Base-by-base conservation (phyloP, 1,284 basidiomycete species). In the Ganoderma leucocontextum region DNA sequence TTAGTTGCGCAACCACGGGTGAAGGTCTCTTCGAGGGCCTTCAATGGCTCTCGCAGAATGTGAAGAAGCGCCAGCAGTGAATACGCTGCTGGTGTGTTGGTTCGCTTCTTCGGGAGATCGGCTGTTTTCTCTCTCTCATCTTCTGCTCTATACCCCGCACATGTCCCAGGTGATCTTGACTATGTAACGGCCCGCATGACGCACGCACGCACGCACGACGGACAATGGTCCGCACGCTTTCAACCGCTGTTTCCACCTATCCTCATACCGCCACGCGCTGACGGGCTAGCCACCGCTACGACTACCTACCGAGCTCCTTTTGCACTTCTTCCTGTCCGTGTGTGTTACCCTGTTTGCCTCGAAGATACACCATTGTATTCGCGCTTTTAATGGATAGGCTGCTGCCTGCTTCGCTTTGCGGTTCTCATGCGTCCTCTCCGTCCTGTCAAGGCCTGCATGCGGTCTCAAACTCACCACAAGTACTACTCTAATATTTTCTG, bases 1-100 rank as follows among this genome's bases (percentile, higher is more conserved):
- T 60, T 71, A 97, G 95, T 82, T 97, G 95, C 78, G 95, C 95
- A n/a, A 96, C 95, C 22, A 96, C 95, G 22, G 96, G 96, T 47
- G 96, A 98, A 80, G 96, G 96, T 69, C 86, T 98, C 33, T 97
- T 97, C 75, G 96, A 98, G 81, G 96, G 96, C 41, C 87, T 98
- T 60, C 95, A 97, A 82, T 98, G 96, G 96, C 84, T 98, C 75
- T 96, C 95, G 65, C 95, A 96, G 82, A 97, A 97, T 80, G 95
- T 97, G 79, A 96, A 97, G 88, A 94, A 94, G 81, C 91, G 91
- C 73, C 90, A 92, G 80, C 87, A 86, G 80, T 93, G 77, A 84
- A 81, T 69, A 68, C 63, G 74, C 60, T 70, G 64, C 71, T 62
- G 59, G 49, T 41, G 13, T 42, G 64, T 60, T 55, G 66, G 62